Base-by-base conservation (phyloP, 2,329 filamentous ascomycete species). In the Ophiostoma sp. region DNA sequence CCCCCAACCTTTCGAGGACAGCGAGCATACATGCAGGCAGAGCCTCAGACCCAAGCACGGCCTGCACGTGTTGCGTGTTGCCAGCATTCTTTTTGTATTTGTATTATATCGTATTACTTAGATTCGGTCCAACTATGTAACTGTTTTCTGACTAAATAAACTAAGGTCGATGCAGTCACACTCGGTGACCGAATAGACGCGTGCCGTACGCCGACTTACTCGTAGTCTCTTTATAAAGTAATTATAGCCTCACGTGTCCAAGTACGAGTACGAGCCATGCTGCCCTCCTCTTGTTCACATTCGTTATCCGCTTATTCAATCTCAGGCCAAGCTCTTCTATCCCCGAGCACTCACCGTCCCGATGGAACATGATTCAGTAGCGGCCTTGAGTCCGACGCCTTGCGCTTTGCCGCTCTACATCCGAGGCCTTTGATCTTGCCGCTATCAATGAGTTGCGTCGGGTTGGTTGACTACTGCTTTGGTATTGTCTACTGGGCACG, bases 41-140 rank as follows among this genome's bases (percentile, higher is more conserved):
- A 39, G 62, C 62, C 35, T 39, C 62, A 20, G 62, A 65, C 8
- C 62, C 62, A 65, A 65, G 15, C 62, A 65, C 62, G 35, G 35
- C 33, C 17, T 23, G 20, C 62, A 65, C 62, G 62, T 65, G 62
- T 33, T 31, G 11, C 27, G 11, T 1, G 27, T 17, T 4, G 27
- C 6, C 13, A 27, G 52, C 1, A 31, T 31, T 17, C 27, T 20
- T 6, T 17, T 33, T 62, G 8, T 33, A 4, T 35, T 33, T 33
- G 7, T 57, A 23, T 57, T 27, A 20, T 8, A 20, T 48, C 15
- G 17, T 48, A 17, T 4, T 6, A 5, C 17, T 48, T 17, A 1
- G 3, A 10, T 48, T 5, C 44, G 10, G 13, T n/a, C 7, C 20
- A 8, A 0, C 8, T 8, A n/a, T 48, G 7, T 17, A 20, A 20